Evolutionary conservation across 345 rosid genomes (phyloP), one percentile per base, ranked within the genome.

Genomic region (Schrenkiella parvula): DNA sequence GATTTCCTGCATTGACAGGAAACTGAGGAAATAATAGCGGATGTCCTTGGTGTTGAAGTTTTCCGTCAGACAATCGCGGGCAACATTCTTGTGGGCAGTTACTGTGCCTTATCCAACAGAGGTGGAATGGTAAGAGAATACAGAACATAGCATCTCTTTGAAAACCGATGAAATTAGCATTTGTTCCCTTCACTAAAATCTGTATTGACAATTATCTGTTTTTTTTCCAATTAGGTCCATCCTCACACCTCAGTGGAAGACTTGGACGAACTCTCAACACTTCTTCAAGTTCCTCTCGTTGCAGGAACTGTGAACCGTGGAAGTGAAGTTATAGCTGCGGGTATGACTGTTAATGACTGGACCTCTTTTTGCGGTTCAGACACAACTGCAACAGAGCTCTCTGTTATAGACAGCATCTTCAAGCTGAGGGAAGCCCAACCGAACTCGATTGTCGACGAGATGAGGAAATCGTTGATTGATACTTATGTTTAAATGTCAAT

Each of bases 11-110:
- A 43, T 34, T 64, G 50, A 17, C 54, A 87, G 97, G 90, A 90
- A 80, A 95, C 98, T 0, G 99, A 92, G 80, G 98, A 95, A 77
- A 79, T 92, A 47, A 90, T 90, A 56, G 91, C 96, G 0, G 98
- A 95, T 83, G 99, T 90, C 71, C 98, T 95, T 60, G 96, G 93
- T 9, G 98, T 92, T 38, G 99, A 95, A 82, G 98, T 90, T 42
- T 92, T 92, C 68, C 82, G 98, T 79, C 98, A 91, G 86, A 90
- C 97, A 7, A 83, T 92, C 71, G 97, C 97, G 4, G 98, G 97
- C 68, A 92, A 88, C 73, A 89, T 88, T 82, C 95, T 91, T 17
- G 96, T 90, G 8, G 97, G 99, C 54, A 95, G 97, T 87, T 90
- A 83, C 80, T 88, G 98, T 74, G 56, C 87, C 72, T 80, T 95